Evolutionary conservation across 441 rosid species (phyloP).

Genomic region (Euphorbia corollata): DNA sequence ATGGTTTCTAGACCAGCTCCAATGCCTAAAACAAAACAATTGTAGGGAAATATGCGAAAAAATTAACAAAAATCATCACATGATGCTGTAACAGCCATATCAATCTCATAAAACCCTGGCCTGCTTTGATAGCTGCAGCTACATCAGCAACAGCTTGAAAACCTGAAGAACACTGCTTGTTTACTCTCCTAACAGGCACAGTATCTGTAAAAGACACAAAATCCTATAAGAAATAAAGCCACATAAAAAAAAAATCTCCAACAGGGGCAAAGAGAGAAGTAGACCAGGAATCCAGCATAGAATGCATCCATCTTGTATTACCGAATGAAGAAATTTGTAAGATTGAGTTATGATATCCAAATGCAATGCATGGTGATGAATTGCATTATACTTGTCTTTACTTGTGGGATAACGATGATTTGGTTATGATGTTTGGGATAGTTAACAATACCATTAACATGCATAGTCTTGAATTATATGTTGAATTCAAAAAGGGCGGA

Average conservation of each 20-base stretch:
- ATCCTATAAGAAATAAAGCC: not conserved
- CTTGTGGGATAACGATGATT: too few species aligned
- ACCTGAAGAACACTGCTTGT: slow-evolving; percentile 96
- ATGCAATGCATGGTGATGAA: too few species aligned
- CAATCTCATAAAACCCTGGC: slow-evolving; percentile 95
- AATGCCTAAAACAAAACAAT: slow-evolving; percentile 44
- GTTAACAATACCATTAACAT: too few species aligned
- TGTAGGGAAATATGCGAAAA: not conserved
- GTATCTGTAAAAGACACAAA: slow-evolving; percentile 43
- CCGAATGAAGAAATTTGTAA: too few species aligned
- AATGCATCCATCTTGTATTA: slow-evolving; percentile 98
- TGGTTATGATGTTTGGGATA: too few species aligned
- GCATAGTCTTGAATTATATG: too few species aligned
- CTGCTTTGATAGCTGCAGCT: slow-evolving; percentile 96
- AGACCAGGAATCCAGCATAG: slow-evolving; percentile 95
- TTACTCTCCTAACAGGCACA: slow-evolving; percentile 86
- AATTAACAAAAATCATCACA: not conserved
- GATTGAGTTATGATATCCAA: too few species aligned
- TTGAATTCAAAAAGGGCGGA: too few species aligned
- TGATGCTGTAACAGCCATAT: slow-evolving; percentile 23
- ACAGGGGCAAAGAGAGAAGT: slow-evolving; percentile 4
- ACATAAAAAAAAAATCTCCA: not conserved
- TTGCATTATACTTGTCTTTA: too few species aligned
- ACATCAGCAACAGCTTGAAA: slow-evolving; percentile 99
- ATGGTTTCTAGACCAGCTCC: slow-evolving; percentile 98